phyloP scores from a whole-genome alignment of 2,329 filamentous ascomycete species.

The Alternaria hordeiaustralica region DNA sequence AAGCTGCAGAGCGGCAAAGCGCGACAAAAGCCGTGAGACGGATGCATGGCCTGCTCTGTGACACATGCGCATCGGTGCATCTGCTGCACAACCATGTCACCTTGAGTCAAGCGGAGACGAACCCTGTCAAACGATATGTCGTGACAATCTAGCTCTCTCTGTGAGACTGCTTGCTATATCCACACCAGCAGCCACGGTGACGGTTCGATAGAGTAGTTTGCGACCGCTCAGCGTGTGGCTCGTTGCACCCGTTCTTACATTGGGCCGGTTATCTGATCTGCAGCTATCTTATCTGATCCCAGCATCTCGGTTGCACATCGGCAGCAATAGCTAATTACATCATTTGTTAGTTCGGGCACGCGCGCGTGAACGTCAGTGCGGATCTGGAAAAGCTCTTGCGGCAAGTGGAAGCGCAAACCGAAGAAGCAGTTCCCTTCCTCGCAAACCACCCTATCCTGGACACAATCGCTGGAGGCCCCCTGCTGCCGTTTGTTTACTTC shows the following conservation, averaged over 20 bases:
- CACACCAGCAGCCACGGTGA: not conserved
- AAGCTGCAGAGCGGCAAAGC: not conserved
- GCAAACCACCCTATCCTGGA: conserved; percentile 1
- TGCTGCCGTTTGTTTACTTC: conserved; percentile 2
- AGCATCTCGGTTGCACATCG: not conserved
- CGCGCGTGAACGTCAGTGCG: conserved; percentile 16
- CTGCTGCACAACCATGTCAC: conserved; percentile 5
- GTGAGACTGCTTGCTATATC: not conserved
- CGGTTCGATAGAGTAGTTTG: not conserved
- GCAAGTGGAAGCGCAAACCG: conserved; percentile 4
- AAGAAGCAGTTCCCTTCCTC: conserved; percentile 1
- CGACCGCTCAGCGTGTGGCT: not conserved
- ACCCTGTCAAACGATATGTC: not conserved
- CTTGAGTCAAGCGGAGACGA: conserved; percentile 1
- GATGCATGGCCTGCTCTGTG: not conserved
- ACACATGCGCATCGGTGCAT: not conserved
- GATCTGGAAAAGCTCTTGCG: conserved; percentile 15
- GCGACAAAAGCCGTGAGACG: not conserved
- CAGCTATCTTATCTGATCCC: conserved; percentile 2
- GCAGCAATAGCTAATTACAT: conserved; percentile 11
- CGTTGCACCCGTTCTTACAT: not conserved
- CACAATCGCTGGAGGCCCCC: not conserved
- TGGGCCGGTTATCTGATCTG: not conserved
- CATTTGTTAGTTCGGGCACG: conserved; percentile 10
- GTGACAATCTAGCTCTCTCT: not conserved